Percentiles rank a stretch among this genome's conserved stretches.
phyloP scores from a whole-genome alignment of 306 rosid species.

The Hylodesmum podocarpum region DNA sequence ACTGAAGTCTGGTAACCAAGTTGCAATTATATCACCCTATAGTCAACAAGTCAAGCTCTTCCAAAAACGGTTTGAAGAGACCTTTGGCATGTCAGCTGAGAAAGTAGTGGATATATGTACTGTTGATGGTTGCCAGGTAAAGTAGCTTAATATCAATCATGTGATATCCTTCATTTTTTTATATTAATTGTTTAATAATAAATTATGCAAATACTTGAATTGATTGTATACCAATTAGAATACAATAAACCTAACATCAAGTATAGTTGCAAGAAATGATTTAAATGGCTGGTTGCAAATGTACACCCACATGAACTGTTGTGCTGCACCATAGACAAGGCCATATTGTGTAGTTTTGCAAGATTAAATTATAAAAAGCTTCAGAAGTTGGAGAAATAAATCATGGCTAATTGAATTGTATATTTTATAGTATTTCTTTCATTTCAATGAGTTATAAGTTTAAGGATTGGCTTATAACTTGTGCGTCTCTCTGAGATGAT shows the following conservation, averaged over 20 bases:
- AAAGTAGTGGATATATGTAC: conserved; percentile 81
- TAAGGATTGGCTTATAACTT: not conserved
- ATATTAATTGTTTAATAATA: not conserved
- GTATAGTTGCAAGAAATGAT: not conserved
- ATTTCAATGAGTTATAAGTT: not conserved
- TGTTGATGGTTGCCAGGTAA: conserved; percentile 97
- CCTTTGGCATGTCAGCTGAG: conserved; percentile 73
- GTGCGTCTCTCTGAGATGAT: not conserved
- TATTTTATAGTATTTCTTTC: not conserved
- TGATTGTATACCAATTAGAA: not conserved
- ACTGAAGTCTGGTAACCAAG: conserved; percentile 71
- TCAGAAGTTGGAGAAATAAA: not conserved
- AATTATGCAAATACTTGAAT: conserved; percentile 1
- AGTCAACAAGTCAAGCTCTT: conserved; percentile 81
- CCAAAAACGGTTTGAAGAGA: conserved; percentile 67
- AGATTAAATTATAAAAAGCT: conserved; percentile 13
- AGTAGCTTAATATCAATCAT: conserved; percentile 14
- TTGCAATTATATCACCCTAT: conserved; percentile 89
- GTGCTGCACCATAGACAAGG: not conserved
- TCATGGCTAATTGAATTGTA: not conserved
- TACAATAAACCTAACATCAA: not conserved
- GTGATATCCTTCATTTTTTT: conserved; percentile 17
- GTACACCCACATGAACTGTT: not conserved
- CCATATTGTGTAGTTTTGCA: not conserved
- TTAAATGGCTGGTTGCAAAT: not conserved